A percentile compares a stretch with the other conserved stretches of the same genome.
These are phyloP conservation scores for Tillandsia leiboldiana DNA, from an alignment of 176 grass and related monocot species.

Conservation along the genomic window DNA sequence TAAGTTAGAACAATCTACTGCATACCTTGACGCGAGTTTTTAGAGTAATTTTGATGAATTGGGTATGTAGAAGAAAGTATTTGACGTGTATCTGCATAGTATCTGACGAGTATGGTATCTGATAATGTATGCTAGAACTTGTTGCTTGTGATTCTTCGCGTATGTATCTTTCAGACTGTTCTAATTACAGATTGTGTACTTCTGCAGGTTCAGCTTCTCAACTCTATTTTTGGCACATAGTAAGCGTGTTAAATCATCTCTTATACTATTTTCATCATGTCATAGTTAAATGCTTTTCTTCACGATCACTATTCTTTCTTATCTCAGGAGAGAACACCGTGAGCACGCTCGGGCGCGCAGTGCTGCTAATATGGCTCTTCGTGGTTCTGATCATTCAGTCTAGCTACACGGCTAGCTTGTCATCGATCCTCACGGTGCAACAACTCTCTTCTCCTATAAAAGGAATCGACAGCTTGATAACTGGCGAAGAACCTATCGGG, in stretches of 20 bases:
- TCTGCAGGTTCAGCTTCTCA: slow-evolving; percentile 95
- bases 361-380: slow-evolving; percentile 93
- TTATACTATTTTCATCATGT: slow-evolving; percentile 5
- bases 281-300: slow-evolving; percentile 2
- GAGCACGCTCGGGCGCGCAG: slow-evolving; percentile 65
- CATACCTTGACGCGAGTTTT: neutral
- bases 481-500: slow-evolving; percentile 57
- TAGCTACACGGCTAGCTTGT: slow-evolving; percentile 94
- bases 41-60: too few relatives aligned
- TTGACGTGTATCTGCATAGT: neutral
- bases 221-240: slow-evolving; percentile 97
- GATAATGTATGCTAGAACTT: too few relatives aligned
- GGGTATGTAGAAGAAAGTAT: neutral
- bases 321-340: slow-evolving; percentile 71
- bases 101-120: neutral
- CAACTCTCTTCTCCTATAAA: slow-evolving; percentile 69
- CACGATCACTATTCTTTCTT: slow-evolving; percentile 1
- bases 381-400: slow-evolving; percentile 96
- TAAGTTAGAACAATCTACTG: slow-evolving; percentile 19
- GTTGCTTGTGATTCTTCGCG: too few relatives aligned
- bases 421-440: slow-evolving; percentile 94
- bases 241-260: slow-evolving; percentile 31
- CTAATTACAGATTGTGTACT: slow-evolving; percentile 13
- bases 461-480: slow-evolving; percentile 64
- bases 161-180: neutral